Conservation (phyloP, 2,329 filamentous ascomycete genomes). For the Huntiella abstrusa region DNA sequence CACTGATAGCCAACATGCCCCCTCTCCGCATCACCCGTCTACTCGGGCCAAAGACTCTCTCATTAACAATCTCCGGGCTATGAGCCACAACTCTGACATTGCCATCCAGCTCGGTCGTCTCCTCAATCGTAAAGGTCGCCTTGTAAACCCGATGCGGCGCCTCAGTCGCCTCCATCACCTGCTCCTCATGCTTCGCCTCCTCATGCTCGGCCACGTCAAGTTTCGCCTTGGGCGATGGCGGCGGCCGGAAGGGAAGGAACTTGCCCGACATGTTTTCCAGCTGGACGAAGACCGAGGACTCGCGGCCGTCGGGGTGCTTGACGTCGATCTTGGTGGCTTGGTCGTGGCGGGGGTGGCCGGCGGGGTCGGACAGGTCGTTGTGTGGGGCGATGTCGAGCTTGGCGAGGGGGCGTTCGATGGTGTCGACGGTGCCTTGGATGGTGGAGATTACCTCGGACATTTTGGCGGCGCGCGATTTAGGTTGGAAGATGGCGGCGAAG, state of each 20-base stretch:
- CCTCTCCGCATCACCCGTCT: slow-evolving; percentile 25
- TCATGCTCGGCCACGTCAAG: slow-evolving; percentile 19
- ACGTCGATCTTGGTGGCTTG: slow-evolving; percentile 31
- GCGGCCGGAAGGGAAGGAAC: slow-evolving; percentile 66
- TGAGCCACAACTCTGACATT: slow-evolving; percentile 42
- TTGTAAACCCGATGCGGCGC: slow-evolving; percentile 38
- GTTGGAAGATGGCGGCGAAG: slow-evolving; percentile 70
- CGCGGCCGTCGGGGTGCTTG: slow-evolving; percentile 35
- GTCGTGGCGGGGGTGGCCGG: slow-evolving; percentile 18
- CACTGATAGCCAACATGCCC: slow-evolving; percentile 66
- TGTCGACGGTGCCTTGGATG: slow-evolving; percentile 38
- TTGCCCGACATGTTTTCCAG: slow-evolving; percentile 49
- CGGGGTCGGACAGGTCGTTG: slow-evolving; percentile 14
- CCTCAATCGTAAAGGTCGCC: slow-evolving; percentile 48
- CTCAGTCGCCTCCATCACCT: slow-evolving; percentile 18
- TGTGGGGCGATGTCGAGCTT: slow-evolving; percentile 25
- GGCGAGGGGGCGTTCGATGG: slow-evolving; percentile 39
- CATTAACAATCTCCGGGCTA: slow-evolving; percentile 36
- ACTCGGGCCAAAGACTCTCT: slow-evolving; percentile 14
- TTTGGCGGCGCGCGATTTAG: slow-evolving; percentile 29
- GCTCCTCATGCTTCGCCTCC: slow-evolving; percentile 16
- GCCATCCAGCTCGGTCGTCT: slow-evolving; percentile 40
- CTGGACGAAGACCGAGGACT: slow-evolving; percentile 43
- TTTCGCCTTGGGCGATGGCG: slow-evolving; percentile 52
- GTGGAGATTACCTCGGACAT: slow-evolving; percentile 48